Evolutionary conservation across 2,329 filamentous ascomycete species (phyloP), one percentile per base, ranked within the genome.

Genomic region (Verticillium longisporum): DNA sequence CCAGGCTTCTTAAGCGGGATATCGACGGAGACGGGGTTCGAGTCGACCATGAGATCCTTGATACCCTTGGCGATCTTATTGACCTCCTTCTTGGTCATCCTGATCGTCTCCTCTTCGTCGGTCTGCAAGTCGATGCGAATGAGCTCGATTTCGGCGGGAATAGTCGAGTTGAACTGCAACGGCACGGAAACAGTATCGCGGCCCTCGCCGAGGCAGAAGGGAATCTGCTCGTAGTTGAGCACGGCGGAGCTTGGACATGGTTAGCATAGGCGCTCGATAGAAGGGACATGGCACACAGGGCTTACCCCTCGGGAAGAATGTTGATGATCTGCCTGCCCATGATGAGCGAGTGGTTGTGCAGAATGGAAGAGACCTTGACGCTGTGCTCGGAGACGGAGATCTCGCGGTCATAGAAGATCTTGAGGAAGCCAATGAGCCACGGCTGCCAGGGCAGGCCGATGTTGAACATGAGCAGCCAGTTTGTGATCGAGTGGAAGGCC

Each of bases 251-350:
- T 90, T 68, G 37, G 61, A 18, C 59, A 50, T n/a, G 59, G 68
- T 78, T 61, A 77, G 71, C 61, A 50, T 32, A 38, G 34, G 58
- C n/a, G n/a, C n/a, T n/a, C n/a, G n/a, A n/a, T n/a, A n/a, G n/a
- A n/a, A n/a, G n/a, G n/a, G n/a, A n/a, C n/a, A n/a, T n/a, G n/a
- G n/a, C n/a, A n/a, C n/a, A n/a, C n/a, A n/a, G n/a, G n/a, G n/a
- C n/a, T 67, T 74, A 89, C 79, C 96, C 96, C 80, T 99, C 95
- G 1, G 95, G 95, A 61, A 99, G 80, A 70, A 99, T 97, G 72
- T 99, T 95, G 75, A 99, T 94, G 68, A 97, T 96, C 77, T 98
- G 93, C 73, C 92, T 95, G 70, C 95, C 95, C 77, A 97, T 84
- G 65, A 99, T 98, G 70, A 98, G 83, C 26, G 93, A 97, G 36